phyloP scores from a whole-genome alignment of 331 rosid species.

The Quercus phellos region DNA sequence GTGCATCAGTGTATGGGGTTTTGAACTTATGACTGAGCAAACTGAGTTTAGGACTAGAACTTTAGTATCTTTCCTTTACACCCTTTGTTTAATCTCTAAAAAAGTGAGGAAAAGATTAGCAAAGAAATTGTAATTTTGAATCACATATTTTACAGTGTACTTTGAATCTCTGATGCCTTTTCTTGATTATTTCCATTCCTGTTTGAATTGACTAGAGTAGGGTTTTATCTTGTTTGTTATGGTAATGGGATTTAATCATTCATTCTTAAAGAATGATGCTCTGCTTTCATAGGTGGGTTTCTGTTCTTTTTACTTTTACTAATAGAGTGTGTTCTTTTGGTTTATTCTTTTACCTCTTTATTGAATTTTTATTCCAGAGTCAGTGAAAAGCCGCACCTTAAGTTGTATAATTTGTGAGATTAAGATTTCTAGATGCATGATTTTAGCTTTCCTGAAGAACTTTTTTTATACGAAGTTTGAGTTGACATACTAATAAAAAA shows the following conservation, averaged over 20 bases:
- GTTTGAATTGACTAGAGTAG: not conserved
- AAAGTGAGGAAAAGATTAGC: not conserved
- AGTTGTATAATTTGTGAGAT: not conserved
- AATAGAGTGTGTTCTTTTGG: not conserved
- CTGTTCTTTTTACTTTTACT: not conserved
- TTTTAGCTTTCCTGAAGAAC: not conserved
- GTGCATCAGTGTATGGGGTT: not conserved
- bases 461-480: not conserved
- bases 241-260: not conserved
- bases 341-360: not conserved
- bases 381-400: not conserved
- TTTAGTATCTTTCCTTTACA: not conserved
- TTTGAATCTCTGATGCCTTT: not conserved
- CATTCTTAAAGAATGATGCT: conserved; percentile 9
- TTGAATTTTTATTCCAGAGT: not conserved
- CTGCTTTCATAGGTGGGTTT: not conserved
- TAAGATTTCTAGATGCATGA: not conserved
- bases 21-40: not conserved
- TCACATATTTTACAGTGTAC: not conserved
- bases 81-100: not conserved
- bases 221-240: not conserved
- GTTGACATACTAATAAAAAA: not conserved
- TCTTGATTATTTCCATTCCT: not conserved
- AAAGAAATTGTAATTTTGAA: not conserved
- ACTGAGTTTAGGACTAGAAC: not conserved